Base-by-base conservation (phyloP, 139 green algal species). In the Haematococcus lacustris region DNA sequence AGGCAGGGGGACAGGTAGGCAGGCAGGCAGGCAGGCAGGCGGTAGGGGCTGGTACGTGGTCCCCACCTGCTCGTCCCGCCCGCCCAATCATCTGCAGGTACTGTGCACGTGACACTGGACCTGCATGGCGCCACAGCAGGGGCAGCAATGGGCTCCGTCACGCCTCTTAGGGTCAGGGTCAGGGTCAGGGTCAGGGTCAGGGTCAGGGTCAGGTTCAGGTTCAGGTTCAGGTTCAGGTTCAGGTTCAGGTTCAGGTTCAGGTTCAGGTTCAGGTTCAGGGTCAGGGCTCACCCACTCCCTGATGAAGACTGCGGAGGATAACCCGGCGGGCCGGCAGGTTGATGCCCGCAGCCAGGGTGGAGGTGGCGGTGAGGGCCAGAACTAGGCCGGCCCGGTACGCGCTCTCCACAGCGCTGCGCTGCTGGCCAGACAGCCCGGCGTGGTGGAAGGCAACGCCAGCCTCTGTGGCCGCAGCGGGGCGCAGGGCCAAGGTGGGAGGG, bases 281-380 rank as follows among this genome's bases (percentile, higher is more conserved):
- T 62, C 28, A 63, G 17, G 4, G 38, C 38, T 21, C 41, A 40
- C 4, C n/a, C 5, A 39, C 37, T 3, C 73, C 73, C 66, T 73
- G 65, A 0, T 25, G 1, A 34, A 76, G 63, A 17, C n/a, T 63
- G 9, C 78, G 63, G 41, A 96, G 86, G 68, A 96, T 91, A 65
- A 96, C 91, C 5, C 91, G 72, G n/a, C 87, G 64, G 0, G 89
- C 91, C 1, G 89, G 89, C 61, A 94, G 85, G 83, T 94, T 94
- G 78, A 94, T 87, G 30, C 89, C 89, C 3, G 89, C 87, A 23
- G 92, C 92, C 47, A 98, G 82, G 0, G 92, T 97, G 65, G 88
- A 92, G 4, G 94, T 98, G 51, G 91, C 91, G 60, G 77, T 83
- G 34, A 98, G 76, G n/a, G 96, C 88, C 35, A 81, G 82, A 5